A percentile compares a stretch with the other conserved stretches of the same genome.
phyloP scores from a whole-genome alignment of 108 stramenopile genomes.

The Nitzschia sp. region DNA sequence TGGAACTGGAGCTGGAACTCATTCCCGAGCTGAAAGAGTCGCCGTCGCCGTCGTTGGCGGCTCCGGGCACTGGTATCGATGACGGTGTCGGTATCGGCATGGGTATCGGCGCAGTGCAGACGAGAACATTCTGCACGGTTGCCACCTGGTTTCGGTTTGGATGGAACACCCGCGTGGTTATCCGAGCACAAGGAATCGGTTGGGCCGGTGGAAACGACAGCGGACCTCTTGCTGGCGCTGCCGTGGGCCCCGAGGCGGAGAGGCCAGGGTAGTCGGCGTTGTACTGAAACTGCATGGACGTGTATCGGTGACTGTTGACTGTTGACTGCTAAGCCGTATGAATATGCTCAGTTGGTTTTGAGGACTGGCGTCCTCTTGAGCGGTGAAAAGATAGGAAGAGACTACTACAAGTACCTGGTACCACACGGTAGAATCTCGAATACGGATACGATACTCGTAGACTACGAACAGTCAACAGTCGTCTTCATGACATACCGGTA shows the following conservation, averaged over 20 bases:
- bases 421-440: too few species aligned
- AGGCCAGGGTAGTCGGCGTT: constrained; percentile 73
- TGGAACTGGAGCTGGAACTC: constrained; percentile 17
- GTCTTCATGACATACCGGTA: too few species aligned
- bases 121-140: constrained; percentile 73
- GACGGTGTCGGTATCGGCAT: constrained; percentile 14
- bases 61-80: neutral
- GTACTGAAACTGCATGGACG: constrained; percentile 81
- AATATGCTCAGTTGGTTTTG: too few species aligned
- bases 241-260: constrained; percentile 8
- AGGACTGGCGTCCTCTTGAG: too few species aligned
- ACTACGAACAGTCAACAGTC: too few species aligned
- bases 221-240: constrained; percentile 37
- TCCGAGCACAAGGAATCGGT: constrained; percentile 67
- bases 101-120: constrained; percentile 36
- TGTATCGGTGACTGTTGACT: too few species aligned
- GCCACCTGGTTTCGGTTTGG: constrained; percentile 47
- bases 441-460: too few species aligned
- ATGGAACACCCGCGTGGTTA: constrained; percentile 70
- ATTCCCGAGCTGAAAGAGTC: constrained; percentile 21
- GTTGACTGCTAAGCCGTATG: too few species aligned
- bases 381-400: too few species aligned
- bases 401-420: too few species aligned
- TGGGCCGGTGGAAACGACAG: constrained; percentile 61
- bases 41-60: constrained; percentile 23